Conservation (phyloP, 2,329 filamentous ascomycete genomes). For the Ophidiomyces ophidiicola region DNA sequence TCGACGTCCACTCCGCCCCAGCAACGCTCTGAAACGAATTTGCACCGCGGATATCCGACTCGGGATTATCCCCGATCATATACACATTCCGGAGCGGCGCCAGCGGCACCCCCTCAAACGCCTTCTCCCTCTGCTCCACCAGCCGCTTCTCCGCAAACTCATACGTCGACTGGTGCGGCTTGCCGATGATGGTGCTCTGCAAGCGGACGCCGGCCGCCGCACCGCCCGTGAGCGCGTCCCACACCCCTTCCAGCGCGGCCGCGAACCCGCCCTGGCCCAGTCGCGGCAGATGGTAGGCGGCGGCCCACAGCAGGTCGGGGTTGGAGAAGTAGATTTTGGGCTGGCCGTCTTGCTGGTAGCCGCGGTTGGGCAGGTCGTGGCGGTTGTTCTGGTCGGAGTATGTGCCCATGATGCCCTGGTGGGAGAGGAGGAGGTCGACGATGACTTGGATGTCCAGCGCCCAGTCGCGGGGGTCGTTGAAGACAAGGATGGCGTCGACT, state of each 20-base stretch:
- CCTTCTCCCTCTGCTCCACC: constrained; percentile 43
- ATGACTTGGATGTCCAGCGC: constrained; percentile 78
- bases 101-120: constrained; percentile 31
- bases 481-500: constrained; percentile 83
- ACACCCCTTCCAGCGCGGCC: constrained; percentile 67
- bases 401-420: constrained; percentile 68
- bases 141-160: constrained; percentile 69
- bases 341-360: constrained; percentile 74
- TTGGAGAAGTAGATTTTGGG: constrained; percentile 80
- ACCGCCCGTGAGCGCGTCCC: constrained; percentile 57
- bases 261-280: constrained; percentile 88
- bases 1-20: constrained; percentile 62
- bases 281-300: constrained; percentile 69
- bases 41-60: constrained; percentile 79
- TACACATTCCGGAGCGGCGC: constrained; percentile 61
- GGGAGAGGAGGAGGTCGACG: constrained; percentile 67
- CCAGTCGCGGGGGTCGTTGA: constrained; percentile 96
- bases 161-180: constrained; percentile 68
- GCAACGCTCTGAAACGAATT: constrained; percentile 58
- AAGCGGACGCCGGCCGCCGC: constrained; percentile 43
- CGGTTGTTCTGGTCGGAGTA: constrained; percentile 61
- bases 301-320: constrained; percentile 79
- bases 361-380: constrained; percentile 51
- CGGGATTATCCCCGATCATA: constrained; percentile 87
- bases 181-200: constrained; percentile 60